Conservation (phyloP, 805 yeast species). For the Saturnispora silvae region DNA sequence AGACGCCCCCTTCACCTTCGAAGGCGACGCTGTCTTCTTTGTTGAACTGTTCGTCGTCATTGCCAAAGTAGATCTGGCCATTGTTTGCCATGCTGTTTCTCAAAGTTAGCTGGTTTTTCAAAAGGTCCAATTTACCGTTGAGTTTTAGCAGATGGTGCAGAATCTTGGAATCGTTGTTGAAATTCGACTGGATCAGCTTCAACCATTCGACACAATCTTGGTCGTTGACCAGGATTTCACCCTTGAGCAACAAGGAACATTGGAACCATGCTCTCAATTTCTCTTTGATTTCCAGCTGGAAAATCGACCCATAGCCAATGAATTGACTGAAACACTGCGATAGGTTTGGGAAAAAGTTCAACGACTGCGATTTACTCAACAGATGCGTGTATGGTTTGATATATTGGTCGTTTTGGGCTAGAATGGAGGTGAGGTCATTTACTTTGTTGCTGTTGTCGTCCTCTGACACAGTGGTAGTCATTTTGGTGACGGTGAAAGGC, state of each 20-base stretch:
- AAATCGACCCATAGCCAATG: slow-evolving; percentile 4
- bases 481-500: slow-evolving; percentile 13
- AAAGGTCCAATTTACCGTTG: slow-evolving; percentile 76
- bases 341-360: slow-evolving; percentile 35
- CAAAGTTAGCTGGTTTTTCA: slow-evolving; percentile 64
- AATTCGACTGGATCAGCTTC: slow-evolving; percentile 45
- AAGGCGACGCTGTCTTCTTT: slow-evolving; percentile 16
- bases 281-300: neutral
- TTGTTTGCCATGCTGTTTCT: slow-evolving; percentile 34
- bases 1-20: slow-evolving; percentile 25
- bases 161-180: slow-evolving; percentile 43
- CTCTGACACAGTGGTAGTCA: too few species aligned
- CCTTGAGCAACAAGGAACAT: slow-evolving; percentile 65
- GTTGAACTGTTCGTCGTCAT: slow-evolving; percentile 2
- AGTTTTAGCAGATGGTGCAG: slow-evolving; percentile 64
- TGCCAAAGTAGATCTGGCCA: slow-evolving; percentile 9
- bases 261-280: slow-evolving; percentile 52
- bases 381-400: slow-evolving; percentile 45
- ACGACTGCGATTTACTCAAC: slow-evolving; percentile 34
- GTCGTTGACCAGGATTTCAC: slow-evolving; percentile 47
- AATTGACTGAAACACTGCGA: slow-evolving; percentile 37
- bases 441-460: slow-evolving; percentile 15
- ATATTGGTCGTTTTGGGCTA: slow-evolving; percentile 28
- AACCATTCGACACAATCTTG: slow-evolving; percentile 44
- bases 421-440: slow-evolving; percentile 22